Evolutionary conservation across 106 monocot species (phyloP).

Genomic region (Iris macrosiphon): DNA sequence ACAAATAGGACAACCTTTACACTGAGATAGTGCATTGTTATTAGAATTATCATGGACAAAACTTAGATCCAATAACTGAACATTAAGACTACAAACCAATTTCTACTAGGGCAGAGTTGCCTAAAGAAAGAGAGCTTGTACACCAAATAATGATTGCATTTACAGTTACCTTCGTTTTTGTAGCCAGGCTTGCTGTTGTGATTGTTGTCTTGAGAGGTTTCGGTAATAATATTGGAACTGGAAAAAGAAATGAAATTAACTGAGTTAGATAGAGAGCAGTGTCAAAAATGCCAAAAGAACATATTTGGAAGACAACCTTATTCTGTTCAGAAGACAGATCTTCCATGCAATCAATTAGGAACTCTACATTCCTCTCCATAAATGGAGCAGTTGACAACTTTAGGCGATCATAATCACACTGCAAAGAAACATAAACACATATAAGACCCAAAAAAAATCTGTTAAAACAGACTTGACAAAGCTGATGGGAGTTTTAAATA

Average conservation of each 20-base stretch:
- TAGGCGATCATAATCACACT: conserved; percentile 87
- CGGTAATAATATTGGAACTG: conserved; percentile 92
- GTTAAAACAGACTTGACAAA: not conserved
- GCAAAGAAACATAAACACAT: conserved; percentile 5
- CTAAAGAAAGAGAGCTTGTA: too few relatives aligned
- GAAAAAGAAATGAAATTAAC: not conserved
- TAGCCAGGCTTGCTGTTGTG: conserved; percentile 83
- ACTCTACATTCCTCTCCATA: conserved; percentile 89
- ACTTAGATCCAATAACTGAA: not conserved
- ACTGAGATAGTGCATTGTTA: too few relatives aligned
- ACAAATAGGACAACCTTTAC: too few relatives aligned
- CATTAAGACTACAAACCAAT: not conserved
- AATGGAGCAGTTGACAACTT: conserved; percentile 72
- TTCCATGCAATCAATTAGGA: conserved; percentile 93
- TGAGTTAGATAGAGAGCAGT: not conserved
- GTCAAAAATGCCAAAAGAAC: not conserved
- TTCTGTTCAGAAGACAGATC: conserved; percentile 84
- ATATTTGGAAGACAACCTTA: conserved; percentile 38
- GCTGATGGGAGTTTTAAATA: not conserved
- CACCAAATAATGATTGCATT: too few relatives aligned
- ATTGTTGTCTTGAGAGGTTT: conserved; percentile 73
- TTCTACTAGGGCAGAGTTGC: too few relatives aligned
- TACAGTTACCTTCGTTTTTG: conserved; percentile 69
- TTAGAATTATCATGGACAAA: not conserved
- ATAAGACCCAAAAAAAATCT: not conserved